A percentile compares a stretch with the other conserved stretches of the same genome.
Conservation (phyloP, 495 filamentous ascomycete genomes). For the Talaromyces wortmannii region DNA sequence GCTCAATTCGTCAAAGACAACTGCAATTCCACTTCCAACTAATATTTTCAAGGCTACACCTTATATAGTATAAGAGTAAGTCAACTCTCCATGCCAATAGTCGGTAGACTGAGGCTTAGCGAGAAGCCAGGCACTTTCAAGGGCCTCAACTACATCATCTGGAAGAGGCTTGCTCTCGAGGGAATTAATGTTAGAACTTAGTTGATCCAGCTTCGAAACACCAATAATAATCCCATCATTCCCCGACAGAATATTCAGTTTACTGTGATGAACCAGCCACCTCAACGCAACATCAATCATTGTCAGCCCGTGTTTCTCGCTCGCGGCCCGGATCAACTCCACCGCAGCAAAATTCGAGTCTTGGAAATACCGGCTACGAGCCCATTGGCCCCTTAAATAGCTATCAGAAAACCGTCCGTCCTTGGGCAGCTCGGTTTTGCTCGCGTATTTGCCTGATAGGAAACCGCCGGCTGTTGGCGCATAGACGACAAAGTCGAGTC, state of each 20-base stretch:
- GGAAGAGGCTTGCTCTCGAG: conserved; percentile 85
- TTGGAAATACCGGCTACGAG: conserved; percentile 76
- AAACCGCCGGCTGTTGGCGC: conserved; percentile 83
- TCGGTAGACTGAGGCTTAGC: conserved; percentile 7
- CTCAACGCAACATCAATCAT: conserved; percentile 78
- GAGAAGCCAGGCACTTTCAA: conserved; percentile 59
- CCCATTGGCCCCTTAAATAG: conserved; percentile 49
- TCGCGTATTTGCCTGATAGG: conserved; percentile 81
- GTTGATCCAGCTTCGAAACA: conserved; percentile 64
- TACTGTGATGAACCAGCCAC: conserved; percentile 76
- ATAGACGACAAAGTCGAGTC: conserved; percentile 84
- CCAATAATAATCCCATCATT: conserved; percentile 81
- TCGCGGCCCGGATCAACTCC: conserved; percentile 63
- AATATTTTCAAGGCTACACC: too few species aligned
- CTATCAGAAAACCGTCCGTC: conserved; percentile 65
- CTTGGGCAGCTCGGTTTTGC: conserved; percentile 49
- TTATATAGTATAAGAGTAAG: neutral
- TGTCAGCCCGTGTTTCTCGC: conserved; percentile 67
- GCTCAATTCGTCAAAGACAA: too few species aligned
- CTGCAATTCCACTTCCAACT: too few species aligned
- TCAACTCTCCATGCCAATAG: conserved; percentile 9
- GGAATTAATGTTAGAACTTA: conserved; percentile 67
- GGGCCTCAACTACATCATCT: conserved; percentile 68
- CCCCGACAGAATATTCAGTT: conserved; percentile 65
- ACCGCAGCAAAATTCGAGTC: conserved; percentile 74